phyloP scores from a whole-genome alignment of 345 rosid genomes.

The Atalantia buxifolia region DNA sequence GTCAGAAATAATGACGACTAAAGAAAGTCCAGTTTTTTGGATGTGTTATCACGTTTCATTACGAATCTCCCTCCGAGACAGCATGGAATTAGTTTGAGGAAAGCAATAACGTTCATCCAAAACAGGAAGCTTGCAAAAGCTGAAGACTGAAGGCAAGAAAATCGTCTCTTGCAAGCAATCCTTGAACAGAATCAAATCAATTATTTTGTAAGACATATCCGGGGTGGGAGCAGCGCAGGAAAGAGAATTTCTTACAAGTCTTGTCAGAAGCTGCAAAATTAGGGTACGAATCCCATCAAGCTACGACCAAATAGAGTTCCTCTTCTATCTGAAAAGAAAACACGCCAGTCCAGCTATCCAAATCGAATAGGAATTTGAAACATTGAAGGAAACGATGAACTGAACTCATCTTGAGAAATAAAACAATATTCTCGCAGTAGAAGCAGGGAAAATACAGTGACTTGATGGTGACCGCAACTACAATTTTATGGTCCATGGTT shows the following conservation, averaged over 20 bases:
- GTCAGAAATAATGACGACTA: no score
- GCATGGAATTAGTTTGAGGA: not conserved
- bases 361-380: no score
- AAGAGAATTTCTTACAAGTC: not conserved
- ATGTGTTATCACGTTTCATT: no score
- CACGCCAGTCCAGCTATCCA: no score
- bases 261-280: not conserved
- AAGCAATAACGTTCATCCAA: not conserved
- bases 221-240: not conserved
- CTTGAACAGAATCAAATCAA: not conserved
- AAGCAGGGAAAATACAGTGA: not conserved
- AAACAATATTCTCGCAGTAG: not conserved
- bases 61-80: no score
- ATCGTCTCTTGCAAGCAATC: no score
- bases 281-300: not conserved
- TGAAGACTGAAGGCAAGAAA: not conserved
- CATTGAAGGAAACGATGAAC: not conserved
- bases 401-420: not conserved
- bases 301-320: not conserved
- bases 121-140: conserved; percentile 1
- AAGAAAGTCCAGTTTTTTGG: no score
- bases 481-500: not conserved
- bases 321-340: not conserved
- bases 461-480: not conserved
- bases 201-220: not conserved